Evolutionary conservation across 176 grass and related monocot species (phyloP).

Genomic region (Lolium perenne): DNA sequence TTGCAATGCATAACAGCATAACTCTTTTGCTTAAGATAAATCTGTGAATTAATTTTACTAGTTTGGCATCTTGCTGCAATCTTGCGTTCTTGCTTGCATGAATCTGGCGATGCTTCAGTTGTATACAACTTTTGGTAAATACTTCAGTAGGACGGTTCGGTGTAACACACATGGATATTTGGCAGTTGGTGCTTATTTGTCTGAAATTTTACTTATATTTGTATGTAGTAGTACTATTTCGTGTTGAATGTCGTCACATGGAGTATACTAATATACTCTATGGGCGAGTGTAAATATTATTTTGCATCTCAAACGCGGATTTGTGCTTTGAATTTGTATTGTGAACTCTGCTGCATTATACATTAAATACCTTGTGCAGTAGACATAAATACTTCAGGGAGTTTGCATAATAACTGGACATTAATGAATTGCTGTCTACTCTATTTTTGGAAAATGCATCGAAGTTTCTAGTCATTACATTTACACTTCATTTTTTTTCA

Average conservation of each 20-base stretch:
- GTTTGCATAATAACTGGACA: background rate
- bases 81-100: background rate
- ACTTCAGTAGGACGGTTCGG: background rate
- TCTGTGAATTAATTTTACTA: too few relatives aligned
- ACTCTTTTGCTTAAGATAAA: background rate
- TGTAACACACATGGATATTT: background rate
- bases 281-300: background rate
- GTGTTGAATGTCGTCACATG: background rate
- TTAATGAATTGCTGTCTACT: background rate
- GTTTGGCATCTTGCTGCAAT: background rate
- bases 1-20: background rate
- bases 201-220: background rate
- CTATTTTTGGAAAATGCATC: background rate
- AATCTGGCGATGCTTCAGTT: background rate
- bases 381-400: background rate
- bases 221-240: background rate
- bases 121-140: background rate
- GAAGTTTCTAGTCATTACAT: background rate
- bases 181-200: background rate
- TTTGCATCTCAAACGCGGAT: background rate
- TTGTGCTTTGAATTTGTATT: background rate
- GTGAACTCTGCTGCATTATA: background rate
- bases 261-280: background rate
- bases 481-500: background rate
- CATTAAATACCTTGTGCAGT: background rate